These are phyloP conservation scores for Tricladium varicosporioides DNA, from an alignment of 2,329 filamentous ascomycete genomes.

Conservation along the genomic window DNA sequence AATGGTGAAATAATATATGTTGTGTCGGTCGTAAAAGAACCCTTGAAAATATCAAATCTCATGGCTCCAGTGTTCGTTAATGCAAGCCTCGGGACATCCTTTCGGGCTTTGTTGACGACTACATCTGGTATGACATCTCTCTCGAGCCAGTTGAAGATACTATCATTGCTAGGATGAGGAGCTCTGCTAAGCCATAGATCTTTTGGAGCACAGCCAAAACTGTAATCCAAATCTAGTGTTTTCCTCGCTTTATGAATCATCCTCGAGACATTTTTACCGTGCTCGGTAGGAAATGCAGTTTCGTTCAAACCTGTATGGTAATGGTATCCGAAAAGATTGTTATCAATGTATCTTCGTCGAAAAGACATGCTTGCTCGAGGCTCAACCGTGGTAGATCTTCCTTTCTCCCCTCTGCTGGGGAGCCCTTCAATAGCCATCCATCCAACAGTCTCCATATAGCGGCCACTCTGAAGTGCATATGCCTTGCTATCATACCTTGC, in stretches of 20 bases:
- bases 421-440: slow-evolving; percentile 81
- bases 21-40: slow-evolving; percentile 82
- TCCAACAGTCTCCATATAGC: slow-evolving; percentile 93
- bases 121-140: slow-evolving; percentile 70
- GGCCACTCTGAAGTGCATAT: slow-evolving; percentile 78
- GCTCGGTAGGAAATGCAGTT: slow-evolving; percentile 71
- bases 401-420: slow-evolving; percentile 28
- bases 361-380: slow-evolving; percentile 54
- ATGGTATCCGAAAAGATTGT: slow-evolving; percentile 81
- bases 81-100: slow-evolving; percentile 63
- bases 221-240: slow-evolving; percentile 67
- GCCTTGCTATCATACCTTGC: slow-evolving; percentile 75
- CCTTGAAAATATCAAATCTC: slow-evolving; percentile 94
- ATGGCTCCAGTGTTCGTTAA: slow-evolving; percentile 89
- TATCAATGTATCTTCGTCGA: slow-evolving; percentile 84
- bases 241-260: slow-evolving; percentile 70
- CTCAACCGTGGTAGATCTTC: slow-evolving; percentile 28
- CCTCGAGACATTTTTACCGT: slow-evolving; percentile 68
- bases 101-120: slow-evolving; percentile 55
- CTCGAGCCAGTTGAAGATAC: slow-evolving; percentile 80
- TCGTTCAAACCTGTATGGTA: slow-evolving; percentile 75
- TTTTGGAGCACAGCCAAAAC: slow-evolving; percentile 79
- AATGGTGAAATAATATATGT: slow-evolving; percentile 89
- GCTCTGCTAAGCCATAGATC: slow-evolving; percentile 80
- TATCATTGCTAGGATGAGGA: slow-evolving; percentile 69